Base-by-base conservation (phyloP, 768 basidiomycete genomes). In the Gloeopeniophorella convolvens region DNA sequence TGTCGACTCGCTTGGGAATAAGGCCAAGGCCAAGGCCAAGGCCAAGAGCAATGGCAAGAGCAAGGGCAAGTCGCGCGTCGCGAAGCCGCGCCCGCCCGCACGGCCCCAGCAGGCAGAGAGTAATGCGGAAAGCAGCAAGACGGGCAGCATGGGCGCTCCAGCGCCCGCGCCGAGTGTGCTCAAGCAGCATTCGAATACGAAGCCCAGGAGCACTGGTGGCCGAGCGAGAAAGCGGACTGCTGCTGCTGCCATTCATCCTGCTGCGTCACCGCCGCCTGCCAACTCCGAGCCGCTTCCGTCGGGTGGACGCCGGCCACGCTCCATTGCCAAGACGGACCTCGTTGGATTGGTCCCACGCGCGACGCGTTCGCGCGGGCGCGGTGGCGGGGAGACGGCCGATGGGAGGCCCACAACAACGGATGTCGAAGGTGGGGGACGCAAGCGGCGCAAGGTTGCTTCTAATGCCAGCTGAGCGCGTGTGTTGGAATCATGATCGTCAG, bases 1-100 rank as follows among this genome's bases (percentile, higher is more conserved):
- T 45, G 50, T 39, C 40, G 44, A 49, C 12, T 53, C 45, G 7
- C 45, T 52, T 3, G 54, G 51, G 27, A 58, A 52, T 13, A 30
- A 23, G 11, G 13, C n/a, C n/a, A n/a, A n/a, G n/a, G n/a, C n/a
- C n/a, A n/a, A n/a, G n/a, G n/a, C n/a, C n/a, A n/a, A n/a, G n/a
- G n/a, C n/a, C n/a, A n/a, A n/a, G n/a, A n/a, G n/a, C n/a, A n/a
- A n/a, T n/a, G n/a, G n/a, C n/a, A n/a, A n/a, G n/a, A n/a, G n/a
- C n/a, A n/a, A n/a, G n/a, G n/a, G n/a, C n/a, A n/a, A n/a, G n/a
- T n/a, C n/a, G n/a, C n/a, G n/a, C n/a, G n/a, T n/a, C n/a, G n/a
- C n/a, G n/a, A n/a, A n/a, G n/a, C n/a, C n/a, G n/a, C n/a, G n/a
- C n/a, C n/a, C n/a, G n/a, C n/a, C n/a, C n/a, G n/a, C n/a, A n/a